Evolutionary conservation across 805 yeast genomes (phyloP).

Genomic region (Hanseniaspora thailandica): DNA sequence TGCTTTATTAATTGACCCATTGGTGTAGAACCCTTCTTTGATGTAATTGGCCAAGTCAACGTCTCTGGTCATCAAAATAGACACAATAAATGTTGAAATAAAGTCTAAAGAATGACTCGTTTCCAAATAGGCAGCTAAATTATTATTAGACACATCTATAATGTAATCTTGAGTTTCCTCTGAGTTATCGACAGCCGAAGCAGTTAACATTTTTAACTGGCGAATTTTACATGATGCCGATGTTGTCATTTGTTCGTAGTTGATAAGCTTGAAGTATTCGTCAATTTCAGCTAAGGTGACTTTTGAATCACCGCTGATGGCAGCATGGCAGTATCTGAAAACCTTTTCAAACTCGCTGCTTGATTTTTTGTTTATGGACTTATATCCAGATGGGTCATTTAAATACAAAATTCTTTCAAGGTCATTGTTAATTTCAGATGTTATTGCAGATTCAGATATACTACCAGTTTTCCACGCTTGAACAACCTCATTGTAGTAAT

Average conservation of each 20-base stretch:
- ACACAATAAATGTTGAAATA: slow-evolving; percentile 1
- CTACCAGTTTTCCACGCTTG: not conserved
- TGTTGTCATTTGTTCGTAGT: not conserved
- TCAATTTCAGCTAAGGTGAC: not conserved
- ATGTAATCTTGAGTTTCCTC: not conserved
- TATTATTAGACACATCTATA: slow-evolving; percentile 1
- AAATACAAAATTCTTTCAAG: slow-evolving; percentile 1
- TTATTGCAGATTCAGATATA: not conserved
- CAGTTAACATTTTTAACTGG: not conserved
- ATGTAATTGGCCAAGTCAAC: slow-evolving; percentile 11
- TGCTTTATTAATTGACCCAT: not conserved
- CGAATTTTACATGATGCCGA: not conserved
- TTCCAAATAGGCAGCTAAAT: not conserved
- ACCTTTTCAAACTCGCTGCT: slow-evolving; percentile 12
- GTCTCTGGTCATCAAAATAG: slow-evolving; percentile 1
- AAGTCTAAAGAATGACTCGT: not conserved
- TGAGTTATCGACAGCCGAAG: not conserved
- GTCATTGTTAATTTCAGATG: slow-evolving; percentile 7
- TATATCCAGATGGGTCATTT: not conserved
- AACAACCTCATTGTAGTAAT: not conserved
- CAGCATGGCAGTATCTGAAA: not conserved
- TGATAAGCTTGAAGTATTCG: not conserved
- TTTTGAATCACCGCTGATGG: not conserved
- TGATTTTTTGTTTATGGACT: not conserved
- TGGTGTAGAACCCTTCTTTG: slow-evolving; percentile 6